Conservation (phyloP, 345 rosid species). For the Brassica incana region DNA sequence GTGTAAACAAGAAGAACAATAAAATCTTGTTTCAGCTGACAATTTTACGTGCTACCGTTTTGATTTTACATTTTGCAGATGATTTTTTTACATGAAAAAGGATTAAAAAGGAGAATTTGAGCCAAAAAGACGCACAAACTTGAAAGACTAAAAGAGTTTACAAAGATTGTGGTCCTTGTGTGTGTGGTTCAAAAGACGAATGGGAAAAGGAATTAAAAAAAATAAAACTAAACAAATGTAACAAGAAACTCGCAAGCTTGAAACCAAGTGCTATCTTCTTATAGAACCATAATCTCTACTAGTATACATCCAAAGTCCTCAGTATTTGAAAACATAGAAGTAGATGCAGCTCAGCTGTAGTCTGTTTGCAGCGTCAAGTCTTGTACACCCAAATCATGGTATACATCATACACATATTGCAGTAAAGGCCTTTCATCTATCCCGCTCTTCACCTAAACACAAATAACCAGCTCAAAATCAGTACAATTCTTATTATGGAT, state of each 20-base stretch:
- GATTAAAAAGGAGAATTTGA: neutral
- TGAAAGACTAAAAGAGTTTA: neutral
- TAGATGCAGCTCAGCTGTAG: constrained; percentile 32
- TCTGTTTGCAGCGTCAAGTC: constrained; percentile 83
- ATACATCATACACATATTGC: constrained; percentile 63
- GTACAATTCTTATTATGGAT: neutral
- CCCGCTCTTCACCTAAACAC: constrained; percentile 64
- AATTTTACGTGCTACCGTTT: neutral
- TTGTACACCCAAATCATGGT: constrained; percentile 81
- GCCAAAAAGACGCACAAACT: constrained; percentile 16
- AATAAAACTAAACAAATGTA: neutral
- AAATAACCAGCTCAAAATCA: neutral
- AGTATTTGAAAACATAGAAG: neutral
- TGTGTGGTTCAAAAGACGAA: constrained; percentile 27
- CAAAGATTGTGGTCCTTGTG: constrained; percentile 19
- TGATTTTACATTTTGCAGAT: neutral
- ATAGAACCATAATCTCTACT: constrained; percentile 21
- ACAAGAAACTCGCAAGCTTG: constrained; percentile 6
- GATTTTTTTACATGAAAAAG: neutral
- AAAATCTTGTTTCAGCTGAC: constrained; percentile 6
- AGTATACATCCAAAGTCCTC: constrained; percentile 26
- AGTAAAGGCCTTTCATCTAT: constrained; percentile 57
- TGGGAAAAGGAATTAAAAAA: neutral
- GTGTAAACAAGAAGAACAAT: neutral
- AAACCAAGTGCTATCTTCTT: constrained; percentile 18